Conservation (phyloP, 2,329 filamentous ascomycete species). For the Botrytis cinerea region DNA sequence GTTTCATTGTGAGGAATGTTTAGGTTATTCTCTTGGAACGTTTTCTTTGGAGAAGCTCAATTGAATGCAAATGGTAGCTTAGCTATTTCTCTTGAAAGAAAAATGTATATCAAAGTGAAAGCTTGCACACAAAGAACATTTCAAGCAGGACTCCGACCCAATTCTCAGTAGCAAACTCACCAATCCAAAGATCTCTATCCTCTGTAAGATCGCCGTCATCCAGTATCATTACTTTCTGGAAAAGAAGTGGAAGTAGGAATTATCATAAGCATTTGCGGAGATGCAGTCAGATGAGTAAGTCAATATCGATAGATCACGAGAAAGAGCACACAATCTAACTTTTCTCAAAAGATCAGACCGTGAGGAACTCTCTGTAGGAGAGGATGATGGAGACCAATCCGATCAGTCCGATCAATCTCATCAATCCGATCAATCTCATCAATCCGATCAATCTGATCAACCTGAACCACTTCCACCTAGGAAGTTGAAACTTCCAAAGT, state of each 20-base stretch:
- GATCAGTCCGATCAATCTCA: background rate
- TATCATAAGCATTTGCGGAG: background rate
- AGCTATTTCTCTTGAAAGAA: constrained; percentile 11
- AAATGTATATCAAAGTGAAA: background rate
- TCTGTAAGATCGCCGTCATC: background rate
- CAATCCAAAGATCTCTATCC: background rate
- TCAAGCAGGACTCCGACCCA: background rate
- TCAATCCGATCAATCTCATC: too few species aligned
- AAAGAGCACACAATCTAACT: background rate
- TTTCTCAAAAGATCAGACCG: background rate
- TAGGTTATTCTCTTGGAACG: background rate
- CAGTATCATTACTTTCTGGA: background rate
- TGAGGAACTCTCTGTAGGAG: background rate
- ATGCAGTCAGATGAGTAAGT: background rate
- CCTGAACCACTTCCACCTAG: background rate
- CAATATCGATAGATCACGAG: too few species aligned
- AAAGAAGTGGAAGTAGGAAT: background rate
- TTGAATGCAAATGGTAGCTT: constrained; percentile 19
- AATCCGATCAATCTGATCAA: background rate
- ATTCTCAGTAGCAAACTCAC: background rate
- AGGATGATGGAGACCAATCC: background rate
- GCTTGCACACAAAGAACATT: constrained; percentile 7
- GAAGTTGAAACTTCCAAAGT: constrained; percentile 12
- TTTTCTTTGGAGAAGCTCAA: constrained; percentile 11
- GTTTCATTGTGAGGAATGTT: constrained; percentile 12